Evolutionary conservation across 1,284 basidiomycete genomes (phyloP), one percentile per base, ranked within the genome.

Genomic region (Moesziomyces sp.): DNA sequence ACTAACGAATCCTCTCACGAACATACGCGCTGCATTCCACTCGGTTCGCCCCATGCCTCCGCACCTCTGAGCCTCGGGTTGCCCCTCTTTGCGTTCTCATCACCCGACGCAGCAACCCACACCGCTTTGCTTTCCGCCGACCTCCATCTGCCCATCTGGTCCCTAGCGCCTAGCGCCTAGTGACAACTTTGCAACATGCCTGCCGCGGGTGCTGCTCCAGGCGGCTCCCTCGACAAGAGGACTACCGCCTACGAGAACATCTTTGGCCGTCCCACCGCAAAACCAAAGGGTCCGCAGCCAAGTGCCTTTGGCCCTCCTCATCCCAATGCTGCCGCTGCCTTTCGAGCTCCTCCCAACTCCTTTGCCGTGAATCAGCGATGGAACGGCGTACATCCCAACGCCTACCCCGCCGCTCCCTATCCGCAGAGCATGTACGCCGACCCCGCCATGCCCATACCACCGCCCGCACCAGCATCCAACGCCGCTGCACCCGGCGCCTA

Each of bases 171-270:
- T 21, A 21, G 21, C 21, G 21, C 21, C 21, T 21, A 21, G 21
- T 21, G 21, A 1, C 1, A 21, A 21, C 21, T 21, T 2, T 21
- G 21, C 35, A 35, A 13, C 11, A 11, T 16, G 14, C 11, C 35
- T 13, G 35, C 63, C 56, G 54, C 69, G 49, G 69, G 69, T 66
- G 59, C 70, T 64, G 70, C 56, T 34, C 63, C 63, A 16, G 57
- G 70, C 28, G 64, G 45, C 35, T 66, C 72, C 18, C 77, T 78
- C 46, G 79, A 81, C 63, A 81, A 81, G 59, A 67, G 79, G 56
- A 81, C 79, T 21, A 77, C 77, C 34, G 79, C 79, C 44, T 81
- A 80, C 60, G 78, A 81, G 55, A 80, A 74, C 69, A 81, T 81
- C 68, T 81, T 81, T 53, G 79, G 79, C 28, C 61, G 79, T n/a